These are phyloP conservation scores for Hypoxylon sp. DNA, from an alignment of 2,329 filamentous ascomycete genomes.

Conservation along the genomic window DNA sequence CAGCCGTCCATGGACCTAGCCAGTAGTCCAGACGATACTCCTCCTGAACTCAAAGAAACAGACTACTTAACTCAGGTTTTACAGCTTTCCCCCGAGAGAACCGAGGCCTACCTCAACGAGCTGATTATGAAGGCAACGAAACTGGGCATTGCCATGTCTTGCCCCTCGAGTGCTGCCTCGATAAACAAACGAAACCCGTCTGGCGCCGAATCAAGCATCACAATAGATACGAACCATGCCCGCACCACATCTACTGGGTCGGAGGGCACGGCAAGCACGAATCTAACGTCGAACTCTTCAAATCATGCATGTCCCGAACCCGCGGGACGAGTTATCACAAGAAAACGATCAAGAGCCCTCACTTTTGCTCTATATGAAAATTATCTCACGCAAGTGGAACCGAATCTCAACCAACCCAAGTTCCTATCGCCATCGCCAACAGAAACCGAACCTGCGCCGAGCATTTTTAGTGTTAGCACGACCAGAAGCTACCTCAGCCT, in stretches of 20 bases:
- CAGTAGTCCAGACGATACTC: slow-evolving; percentile 32
- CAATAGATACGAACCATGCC: slow-evolving; percentile 59
- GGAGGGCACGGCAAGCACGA: slow-evolving; percentile 58
- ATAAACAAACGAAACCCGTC: slow-evolving; percentile 56
- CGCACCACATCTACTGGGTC: slow-evolving; percentile 63
- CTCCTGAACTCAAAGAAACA: slow-evolving; percentile 52
- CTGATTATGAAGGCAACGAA: slow-evolving; percentile 56
- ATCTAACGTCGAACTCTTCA: slow-evolving; percentile 62
- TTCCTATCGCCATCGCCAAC: slow-evolving; percentile 56
- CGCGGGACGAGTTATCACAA: slow-evolving; percentile 48
- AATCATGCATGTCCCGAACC: slow-evolving; percentile 52
- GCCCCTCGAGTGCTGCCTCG: slow-evolving; percentile 50
- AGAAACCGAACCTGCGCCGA: slow-evolving; percentile 55
- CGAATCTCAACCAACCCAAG: slow-evolving; percentile 61
- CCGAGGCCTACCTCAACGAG: slow-evolving; percentile 50
- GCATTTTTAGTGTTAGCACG: slow-evolving; percentile 63
- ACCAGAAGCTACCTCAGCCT: slow-evolving; percentile 63
- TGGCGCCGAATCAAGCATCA: slow-evolving; percentile 61
- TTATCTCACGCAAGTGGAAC: slow-evolving; percentile 64
- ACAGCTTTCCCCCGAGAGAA: slow-evolving; percentile 43
- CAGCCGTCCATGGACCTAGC: slow-evolving; percentile 39
- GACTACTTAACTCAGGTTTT: slow-evolving; percentile 53
- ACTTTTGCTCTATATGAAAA: slow-evolving; percentile 68
- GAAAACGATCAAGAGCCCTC: slow-evolving; percentile 58
- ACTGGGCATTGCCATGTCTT: slow-evolving; percentile 56